Percentiles rank a stretch among this genome's conserved stretches.
phyloP scores from a whole-genome alignment of 2,329 filamentous ascomycete genomes.

The Fusarium papillatum region DNA sequence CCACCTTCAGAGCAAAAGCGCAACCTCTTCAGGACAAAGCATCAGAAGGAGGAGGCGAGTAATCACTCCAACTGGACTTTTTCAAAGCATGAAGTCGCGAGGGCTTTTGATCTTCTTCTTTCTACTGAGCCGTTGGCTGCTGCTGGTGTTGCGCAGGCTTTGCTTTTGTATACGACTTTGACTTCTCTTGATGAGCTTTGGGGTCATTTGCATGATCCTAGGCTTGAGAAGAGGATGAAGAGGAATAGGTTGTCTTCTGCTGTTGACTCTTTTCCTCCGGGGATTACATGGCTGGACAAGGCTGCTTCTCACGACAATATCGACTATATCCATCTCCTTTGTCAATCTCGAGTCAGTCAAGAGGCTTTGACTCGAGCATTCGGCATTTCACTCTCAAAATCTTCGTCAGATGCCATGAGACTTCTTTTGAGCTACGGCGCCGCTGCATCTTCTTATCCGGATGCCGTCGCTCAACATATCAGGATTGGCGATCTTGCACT shows the following conservation, averaged over 20 bases:
- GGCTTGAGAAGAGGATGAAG: slow-evolving; percentile 29
- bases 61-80: slow-evolving; percentile 22
- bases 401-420: neutral
- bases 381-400: slow-evolving; percentile 10
- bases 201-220: slow-evolving; percentile 13
- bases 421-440: slow-evolving; percentile 25
- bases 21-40: slow-evolving; percentile 13
- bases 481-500: neutral
- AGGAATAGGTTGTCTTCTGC: neutral
- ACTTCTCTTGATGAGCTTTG: slow-evolving; percentile 21
- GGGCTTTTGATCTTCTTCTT: slow-evolving; percentile 13
- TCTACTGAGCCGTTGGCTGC: neutral
- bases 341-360: slow-evolving; percentile 12
- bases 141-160: slow-evolving; percentile 19
- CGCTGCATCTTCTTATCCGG: neutral
- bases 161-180: neutral
- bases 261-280: neutral
- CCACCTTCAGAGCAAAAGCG: slow-evolving; percentile 11
- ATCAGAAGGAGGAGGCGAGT: neutral
- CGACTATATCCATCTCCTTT: slow-evolving; percentile 23
- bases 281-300: slow-evolving; percentile 16
- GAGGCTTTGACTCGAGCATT: slow-evolving; percentile 6
- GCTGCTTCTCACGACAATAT: neutral
- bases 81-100: slow-evolving; percentile 22
- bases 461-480: neutral